Evolutionary conservation across 2,329 filamentous ascomycete species (phyloP).

Genomic region (Penicillium crustosum): DNA sequence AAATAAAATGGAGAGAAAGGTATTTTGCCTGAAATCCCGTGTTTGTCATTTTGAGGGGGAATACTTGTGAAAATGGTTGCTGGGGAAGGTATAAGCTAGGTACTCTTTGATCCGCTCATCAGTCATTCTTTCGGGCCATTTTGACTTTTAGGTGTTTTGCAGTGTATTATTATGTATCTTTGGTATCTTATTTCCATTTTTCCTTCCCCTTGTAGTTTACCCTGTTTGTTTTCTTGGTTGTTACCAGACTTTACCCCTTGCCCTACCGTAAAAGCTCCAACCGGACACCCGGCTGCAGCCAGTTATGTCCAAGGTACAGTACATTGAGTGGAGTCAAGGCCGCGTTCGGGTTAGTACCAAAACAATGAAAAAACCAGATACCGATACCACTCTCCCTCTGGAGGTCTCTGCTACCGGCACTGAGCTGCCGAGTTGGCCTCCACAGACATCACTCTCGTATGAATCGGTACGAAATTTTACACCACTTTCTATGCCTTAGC

Average conservation of each 20-base stretch:
- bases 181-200: not conserved
- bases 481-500: conserved; percentile 10
- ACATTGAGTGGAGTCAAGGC: not conserved
- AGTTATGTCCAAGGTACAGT: not conserved
- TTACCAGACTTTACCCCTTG: conserved; percentile 15
- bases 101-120: conserved; percentile 8
- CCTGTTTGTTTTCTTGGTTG: not conserved
- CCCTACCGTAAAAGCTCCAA: conserved; percentile 11
- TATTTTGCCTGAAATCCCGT: conserved; percentile 18
- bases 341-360: not conserved
- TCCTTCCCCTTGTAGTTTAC: not conserved
- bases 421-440: conserved; percentile 22
- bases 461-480: conserved; percentile 8
- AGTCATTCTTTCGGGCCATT: conserved; percentile 1
- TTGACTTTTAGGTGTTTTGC: conserved; percentile 4
- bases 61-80: conserved; percentile 20
- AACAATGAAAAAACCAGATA: conserved; percentile 8
- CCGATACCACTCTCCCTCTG: conserved; percentile 4
- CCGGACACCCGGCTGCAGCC: conserved; percentile 3
- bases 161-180: conserved; percentile 1
- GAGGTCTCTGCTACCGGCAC: conserved; percentile 19
- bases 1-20: conserved; percentile 10
- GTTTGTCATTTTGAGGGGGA: conserved; percentile 10
- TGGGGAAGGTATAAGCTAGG: conserved; percentile 14
- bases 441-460: conserved; percentile 16